Conservation (phyloP, 495 filamentous ascomycete genomes). For the Penicillium ochrochloron region DNA sequence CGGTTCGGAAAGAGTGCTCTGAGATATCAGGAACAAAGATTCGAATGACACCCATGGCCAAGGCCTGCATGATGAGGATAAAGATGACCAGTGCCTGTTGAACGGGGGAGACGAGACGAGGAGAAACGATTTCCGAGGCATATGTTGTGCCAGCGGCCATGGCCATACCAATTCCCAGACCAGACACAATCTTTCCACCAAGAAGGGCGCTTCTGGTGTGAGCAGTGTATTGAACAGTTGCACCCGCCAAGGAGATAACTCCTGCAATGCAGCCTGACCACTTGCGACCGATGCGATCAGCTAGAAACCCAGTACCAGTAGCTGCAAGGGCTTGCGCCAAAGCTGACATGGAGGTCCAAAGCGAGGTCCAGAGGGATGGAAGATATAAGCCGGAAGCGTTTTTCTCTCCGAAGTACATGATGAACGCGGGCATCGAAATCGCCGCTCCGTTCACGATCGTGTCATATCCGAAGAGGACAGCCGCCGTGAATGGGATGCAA, state of each 20-base stretch:
- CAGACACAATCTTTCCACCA: constrained; percentile 36
- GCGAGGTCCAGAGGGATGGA: constrained; percentile 34
- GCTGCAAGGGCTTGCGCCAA: constrained; percentile 31
- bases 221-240: constrained; percentile 22
- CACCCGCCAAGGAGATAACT: constrained; percentile 16
- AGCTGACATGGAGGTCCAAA: constrained; percentile 34
- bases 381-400: constrained; percentile 26
- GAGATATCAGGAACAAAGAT: constrained; percentile 28
- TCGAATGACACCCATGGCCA: constrained; percentile 35
- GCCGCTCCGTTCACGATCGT: constrained; percentile 33
- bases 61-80: constrained; percentile 30
- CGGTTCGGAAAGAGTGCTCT: constrained; percentile 19
- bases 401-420: constrained; percentile 31
- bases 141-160: constrained; percentile 35
- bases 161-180: constrained; percentile 24
- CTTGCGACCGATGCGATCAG: constrained; percentile 31
- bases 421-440: constrained; percentile 33
- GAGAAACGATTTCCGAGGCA: constrained; percentile 32
- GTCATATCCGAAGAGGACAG: constrained; percentile 19
- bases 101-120: constrained; percentile 24
- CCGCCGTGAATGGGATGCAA: constrained; percentile 14
- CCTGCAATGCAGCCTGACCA: constrained; percentile 22
- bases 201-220: constrained; percentile 27
- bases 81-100: constrained; percentile 34
- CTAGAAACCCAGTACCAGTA: constrained; percentile 27